phyloP scores from a whole-genome alignment of 139 green algal genomes.

The Deuterostichococcus epilithicus region DNA sequence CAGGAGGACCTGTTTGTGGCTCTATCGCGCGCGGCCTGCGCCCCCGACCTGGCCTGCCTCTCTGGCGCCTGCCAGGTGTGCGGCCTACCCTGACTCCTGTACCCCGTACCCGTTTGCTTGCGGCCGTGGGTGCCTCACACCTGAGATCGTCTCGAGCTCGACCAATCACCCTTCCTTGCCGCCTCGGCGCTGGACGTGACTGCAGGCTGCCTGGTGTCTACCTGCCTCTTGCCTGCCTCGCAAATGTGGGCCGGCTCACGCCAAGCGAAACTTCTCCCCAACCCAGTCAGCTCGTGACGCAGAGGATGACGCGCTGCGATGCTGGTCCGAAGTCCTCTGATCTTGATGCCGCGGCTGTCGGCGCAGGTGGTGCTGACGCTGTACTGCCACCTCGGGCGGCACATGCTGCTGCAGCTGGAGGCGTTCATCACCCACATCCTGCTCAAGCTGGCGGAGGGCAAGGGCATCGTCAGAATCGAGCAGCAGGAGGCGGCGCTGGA shows the following conservation, averaged over 20 bases:
- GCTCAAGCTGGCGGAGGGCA: conserved; percentile 78
- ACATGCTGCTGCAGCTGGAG: conserved; percentile 83
- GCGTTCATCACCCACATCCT: conserved; percentile 74
- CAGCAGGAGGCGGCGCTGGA: conserved; percentile 88
- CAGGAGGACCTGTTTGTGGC: conserved; percentile 56
- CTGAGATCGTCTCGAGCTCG: background rate
- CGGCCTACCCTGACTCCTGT: no score
- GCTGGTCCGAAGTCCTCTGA: no score
- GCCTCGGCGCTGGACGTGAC: background rate
- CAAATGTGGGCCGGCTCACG: no score
- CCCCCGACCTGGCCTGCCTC: conserved; percentile 36
- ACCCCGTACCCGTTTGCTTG: no score
- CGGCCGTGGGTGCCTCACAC: no score
- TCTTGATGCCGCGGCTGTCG: no score
- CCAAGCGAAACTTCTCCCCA: no score
- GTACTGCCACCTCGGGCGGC: conserved; percentile 67
- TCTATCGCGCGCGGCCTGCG: conserved; percentile 20
- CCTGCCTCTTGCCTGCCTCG: background rate
- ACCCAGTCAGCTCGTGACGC: no score
- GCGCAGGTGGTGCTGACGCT: conserved; percentile 59
- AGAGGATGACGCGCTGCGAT: no score
- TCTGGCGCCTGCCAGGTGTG: conserved; percentile 45
- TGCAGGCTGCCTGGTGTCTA: background rate
- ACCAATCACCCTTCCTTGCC: background rate
- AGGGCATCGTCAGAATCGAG: conserved; percentile 25